Evolutionary conservation across 228 moss, liverwort and hornwort genomes (phyloP).

Genomic region (Sphagnum magellanicum): DNA sequence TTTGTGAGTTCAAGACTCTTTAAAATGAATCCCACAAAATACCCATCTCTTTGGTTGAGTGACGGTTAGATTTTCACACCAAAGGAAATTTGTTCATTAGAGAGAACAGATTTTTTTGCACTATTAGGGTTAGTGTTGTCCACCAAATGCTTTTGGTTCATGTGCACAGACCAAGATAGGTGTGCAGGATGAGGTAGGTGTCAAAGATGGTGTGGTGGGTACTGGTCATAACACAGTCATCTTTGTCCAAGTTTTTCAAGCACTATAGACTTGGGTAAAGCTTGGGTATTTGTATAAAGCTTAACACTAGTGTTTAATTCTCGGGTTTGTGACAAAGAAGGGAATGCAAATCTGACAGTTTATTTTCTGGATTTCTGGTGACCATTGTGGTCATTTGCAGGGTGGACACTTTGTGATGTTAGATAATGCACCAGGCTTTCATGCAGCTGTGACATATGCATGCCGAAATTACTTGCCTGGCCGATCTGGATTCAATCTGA

Average conservation of each 20-base stretch:
- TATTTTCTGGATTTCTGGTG: background rate
- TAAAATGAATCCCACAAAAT: no score
- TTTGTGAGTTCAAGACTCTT: background rate
- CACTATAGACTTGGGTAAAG: background rate
- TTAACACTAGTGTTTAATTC: background rate
- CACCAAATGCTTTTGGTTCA: no score
- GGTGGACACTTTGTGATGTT: slow-evolving; percentile 87
- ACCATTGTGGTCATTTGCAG: slow-evolving; percentile 23
- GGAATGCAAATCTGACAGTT: background rate
- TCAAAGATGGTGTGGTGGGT: no score
- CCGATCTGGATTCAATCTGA: slow-evolving; percentile 11
- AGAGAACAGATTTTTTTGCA: no score
- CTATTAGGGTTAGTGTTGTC: no score
- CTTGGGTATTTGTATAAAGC: background rate
- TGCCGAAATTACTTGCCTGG: slow-evolving; percentile 49
- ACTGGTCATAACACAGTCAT: no score
- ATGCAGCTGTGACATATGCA: slow-evolving; percentile 63
- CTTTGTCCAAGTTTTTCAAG: background rate
- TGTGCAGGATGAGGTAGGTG: no score
- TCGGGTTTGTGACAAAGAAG: background rate
- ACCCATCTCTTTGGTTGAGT: no score
- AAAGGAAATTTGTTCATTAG: background rate
- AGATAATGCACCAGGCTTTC: slow-evolving; percentile 78
- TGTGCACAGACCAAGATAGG: no score
- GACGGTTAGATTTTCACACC: no score